Evolutionary conservation across 208 protist genomes (phyloP).

Genomic region (Trypanosoma lewisi): DNA sequence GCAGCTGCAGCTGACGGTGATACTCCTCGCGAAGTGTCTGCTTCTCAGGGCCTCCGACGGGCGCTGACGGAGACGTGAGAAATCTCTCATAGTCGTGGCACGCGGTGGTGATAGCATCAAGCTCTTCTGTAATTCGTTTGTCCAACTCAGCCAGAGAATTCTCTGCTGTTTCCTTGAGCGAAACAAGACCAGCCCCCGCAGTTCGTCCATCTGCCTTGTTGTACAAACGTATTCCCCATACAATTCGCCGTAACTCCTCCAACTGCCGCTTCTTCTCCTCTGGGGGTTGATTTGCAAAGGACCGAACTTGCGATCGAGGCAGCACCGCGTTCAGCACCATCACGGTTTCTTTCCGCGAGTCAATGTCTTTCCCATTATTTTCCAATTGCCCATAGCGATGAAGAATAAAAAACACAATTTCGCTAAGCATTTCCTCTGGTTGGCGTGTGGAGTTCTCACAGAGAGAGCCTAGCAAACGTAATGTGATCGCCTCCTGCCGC

Average conservation of each 20-base stretch:
- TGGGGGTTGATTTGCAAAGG: constrained; percentile 68
- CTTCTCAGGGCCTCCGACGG: constrained; percentile 23
- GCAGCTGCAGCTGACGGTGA: constrained; percentile 58
- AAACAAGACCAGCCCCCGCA: constrained; percentile 43
- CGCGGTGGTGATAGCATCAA: constrained; percentile 20
- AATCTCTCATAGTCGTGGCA: constrained; percentile 34
- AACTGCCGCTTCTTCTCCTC: constrained; percentile 77
- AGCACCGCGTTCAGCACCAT: constrained; percentile 71
- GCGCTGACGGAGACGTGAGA: constrained; percentile 54
- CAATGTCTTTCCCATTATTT: constrained; percentile 17
- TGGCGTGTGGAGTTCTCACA: constrained; percentile 43
- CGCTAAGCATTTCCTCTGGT: constrained; percentile 66
- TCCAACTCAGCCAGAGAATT: constrained; percentile 30
- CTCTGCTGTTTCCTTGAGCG: constrained; percentile 35
- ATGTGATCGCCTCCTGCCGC: constrained; percentile 64
- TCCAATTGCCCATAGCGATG: constrained; percentile 55
- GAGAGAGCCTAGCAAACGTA: constrained; percentile 54
- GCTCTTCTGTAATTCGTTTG: constrained; percentile 20
- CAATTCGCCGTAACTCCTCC: constrained; percentile 81
- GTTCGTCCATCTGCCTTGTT: constrained; percentile 59
- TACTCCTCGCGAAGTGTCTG: constrained; percentile 65
- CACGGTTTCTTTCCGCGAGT: constrained; percentile 53
- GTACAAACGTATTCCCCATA: constrained; percentile 89
- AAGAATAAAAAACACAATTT: constrained; percentile 65
- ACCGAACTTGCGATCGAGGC: constrained; percentile 50